Conservation (phyloP, 768 basidiomycete species). For the Chlorophyllum brunneum region DNA sequence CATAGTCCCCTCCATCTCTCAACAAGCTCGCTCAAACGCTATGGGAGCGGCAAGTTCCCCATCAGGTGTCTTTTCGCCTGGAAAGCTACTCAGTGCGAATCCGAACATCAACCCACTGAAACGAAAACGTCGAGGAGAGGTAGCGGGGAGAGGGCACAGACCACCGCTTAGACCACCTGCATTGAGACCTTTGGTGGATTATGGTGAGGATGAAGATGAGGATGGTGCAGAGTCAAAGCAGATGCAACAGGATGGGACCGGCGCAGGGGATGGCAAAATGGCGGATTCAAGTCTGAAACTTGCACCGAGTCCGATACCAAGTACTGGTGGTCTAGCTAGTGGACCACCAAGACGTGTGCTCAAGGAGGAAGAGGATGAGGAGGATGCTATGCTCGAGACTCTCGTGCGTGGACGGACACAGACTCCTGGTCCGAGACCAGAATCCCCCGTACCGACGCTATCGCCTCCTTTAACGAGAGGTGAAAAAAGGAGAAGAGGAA, state of each 20-base stretch:
- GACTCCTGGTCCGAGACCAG: conserved; percentile 28
- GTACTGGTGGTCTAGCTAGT: conserved; percentile 26
- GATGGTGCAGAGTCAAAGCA: conserved; percentile 15
- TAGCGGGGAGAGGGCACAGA: conserved; percentile 35
- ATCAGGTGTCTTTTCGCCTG: conserved; percentile 1
- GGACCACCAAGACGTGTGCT: conserved; percentile 40
- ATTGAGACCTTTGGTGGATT: conserved; percentile 67
- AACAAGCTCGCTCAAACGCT: conserved; percentile 23
- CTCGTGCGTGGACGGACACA: conserved; percentile 42
- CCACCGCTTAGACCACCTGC: conserved; percentile 49
- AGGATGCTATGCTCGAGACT: conserved; percentile 56
- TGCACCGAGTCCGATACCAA: conserved; percentile 14
- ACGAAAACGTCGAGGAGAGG: conserved; percentile 51
- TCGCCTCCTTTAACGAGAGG: conserved; percentile 43
- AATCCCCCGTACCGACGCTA: conserved; percentile 1
- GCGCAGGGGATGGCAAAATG: not conserved
- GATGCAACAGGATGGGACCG: not conserved
- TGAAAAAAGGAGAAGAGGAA: conserved; percentile 63
- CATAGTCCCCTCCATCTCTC: conserved; percentile 34
- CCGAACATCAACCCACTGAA: conserved; percentile 37
- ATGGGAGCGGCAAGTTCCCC: not conserved
- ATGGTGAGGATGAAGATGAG: conserved; percentile 73
- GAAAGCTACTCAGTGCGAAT: conserved; percentile 1
- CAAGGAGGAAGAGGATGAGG: conserved; percentile 52
- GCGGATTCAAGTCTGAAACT: conserved; percentile 2